phyloP scores from a whole-genome alignment of 106 monocot species.

The Phalaenopsis aphrodite region DNA sequence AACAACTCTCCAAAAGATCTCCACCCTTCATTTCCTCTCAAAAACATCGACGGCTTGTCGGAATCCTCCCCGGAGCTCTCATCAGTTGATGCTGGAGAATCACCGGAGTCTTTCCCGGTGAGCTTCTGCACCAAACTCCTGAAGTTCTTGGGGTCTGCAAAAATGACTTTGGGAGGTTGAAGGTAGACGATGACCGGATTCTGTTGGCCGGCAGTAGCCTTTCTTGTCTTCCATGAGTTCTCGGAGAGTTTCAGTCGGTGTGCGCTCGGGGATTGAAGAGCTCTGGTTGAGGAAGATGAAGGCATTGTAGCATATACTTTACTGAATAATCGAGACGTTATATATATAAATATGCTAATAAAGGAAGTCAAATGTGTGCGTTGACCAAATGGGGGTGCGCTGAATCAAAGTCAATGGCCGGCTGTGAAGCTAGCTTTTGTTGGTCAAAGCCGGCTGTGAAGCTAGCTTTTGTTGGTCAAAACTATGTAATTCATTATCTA shows the following conservation, averaged over 20 bases:
- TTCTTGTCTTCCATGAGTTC: background rate
- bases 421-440: too few species aligned
- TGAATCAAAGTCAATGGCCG: too few species aligned
- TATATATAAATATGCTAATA: too few species aligned
- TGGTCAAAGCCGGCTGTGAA: too few species aligned
- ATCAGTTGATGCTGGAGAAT: background rate
- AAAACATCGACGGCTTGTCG: background rate
- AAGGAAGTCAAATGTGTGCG: too few species aligned
- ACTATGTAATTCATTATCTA: too few species aligned
- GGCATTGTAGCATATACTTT: too few species aligned
- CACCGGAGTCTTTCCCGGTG: background rate
- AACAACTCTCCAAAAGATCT: background rate
- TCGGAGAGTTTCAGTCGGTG: background rate
- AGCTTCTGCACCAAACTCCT: constrained; percentile 12
- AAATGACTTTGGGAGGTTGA: constrained; percentile 9
- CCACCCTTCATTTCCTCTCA: background rate
- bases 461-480: too few species aligned
- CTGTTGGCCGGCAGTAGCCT: background rate
- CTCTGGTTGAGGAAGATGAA: background rate
- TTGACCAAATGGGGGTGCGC: too few species aligned
- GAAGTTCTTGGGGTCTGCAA: background rate
- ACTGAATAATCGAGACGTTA: too few species aligned
- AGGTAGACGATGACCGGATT: constrained; percentile 10
- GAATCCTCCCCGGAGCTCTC: background rate
- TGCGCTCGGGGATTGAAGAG: background rate